Percentiles rank a stretch among this genome's conserved stretches.
Evolutionary conservation across 306 rosid species (phyloP).

Genomic region (Prunus dulcis): DNA sequence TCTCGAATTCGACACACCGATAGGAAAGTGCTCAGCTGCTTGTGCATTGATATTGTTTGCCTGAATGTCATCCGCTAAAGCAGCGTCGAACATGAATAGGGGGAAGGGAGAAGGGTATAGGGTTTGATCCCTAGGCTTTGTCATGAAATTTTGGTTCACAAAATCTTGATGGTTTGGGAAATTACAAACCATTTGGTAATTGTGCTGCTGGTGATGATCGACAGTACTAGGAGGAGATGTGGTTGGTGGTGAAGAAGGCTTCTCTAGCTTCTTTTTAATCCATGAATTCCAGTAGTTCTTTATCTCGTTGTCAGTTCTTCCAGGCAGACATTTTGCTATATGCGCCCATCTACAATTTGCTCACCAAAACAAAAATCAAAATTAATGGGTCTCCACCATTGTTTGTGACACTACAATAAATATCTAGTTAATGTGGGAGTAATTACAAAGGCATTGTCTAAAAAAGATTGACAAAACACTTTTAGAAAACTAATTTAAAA

Average conservation of each 20-base stretch:
- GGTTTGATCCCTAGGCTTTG: slow-evolving; percentile 30
- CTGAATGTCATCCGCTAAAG: slow-evolving; percentile 1
- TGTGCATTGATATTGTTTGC: not conserved
- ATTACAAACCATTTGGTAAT: slow-evolving; percentile 11
- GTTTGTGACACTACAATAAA: not conserved
- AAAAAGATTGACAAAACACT: too few species aligned
- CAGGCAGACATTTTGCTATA: slow-evolving; percentile 78
- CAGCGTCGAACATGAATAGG: slow-evolving; percentile 54
- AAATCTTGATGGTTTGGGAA: not conserved
- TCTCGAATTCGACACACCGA: not conserved
- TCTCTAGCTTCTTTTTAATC: slow-evolving; percentile 64
- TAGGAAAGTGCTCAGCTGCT: not conserved
- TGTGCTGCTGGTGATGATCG: slow-evolving; percentile 16
- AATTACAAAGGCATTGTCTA: too few species aligned
- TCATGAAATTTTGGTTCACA: slow-evolving; percentile 23
- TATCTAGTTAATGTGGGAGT: too few species aligned
- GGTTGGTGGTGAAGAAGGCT: slow-evolving; percentile 23
- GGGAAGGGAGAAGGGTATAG: slow-evolving; percentile 54
- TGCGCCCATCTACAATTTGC: slow-evolving; percentile 68
- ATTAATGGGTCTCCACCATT: not conserved
- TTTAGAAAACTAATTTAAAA: too few species aligned
- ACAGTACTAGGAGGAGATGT: slow-evolving; percentile 19
- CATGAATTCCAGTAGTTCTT: slow-evolving; percentile 85
- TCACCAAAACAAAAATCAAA: too few species aligned
- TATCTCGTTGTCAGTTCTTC: slow-evolving; percentile 80